phyloP scores from a whole-genome alignment of 2,329 filamentous ascomycete genomes.

The Penicillium sp. region DNA sequence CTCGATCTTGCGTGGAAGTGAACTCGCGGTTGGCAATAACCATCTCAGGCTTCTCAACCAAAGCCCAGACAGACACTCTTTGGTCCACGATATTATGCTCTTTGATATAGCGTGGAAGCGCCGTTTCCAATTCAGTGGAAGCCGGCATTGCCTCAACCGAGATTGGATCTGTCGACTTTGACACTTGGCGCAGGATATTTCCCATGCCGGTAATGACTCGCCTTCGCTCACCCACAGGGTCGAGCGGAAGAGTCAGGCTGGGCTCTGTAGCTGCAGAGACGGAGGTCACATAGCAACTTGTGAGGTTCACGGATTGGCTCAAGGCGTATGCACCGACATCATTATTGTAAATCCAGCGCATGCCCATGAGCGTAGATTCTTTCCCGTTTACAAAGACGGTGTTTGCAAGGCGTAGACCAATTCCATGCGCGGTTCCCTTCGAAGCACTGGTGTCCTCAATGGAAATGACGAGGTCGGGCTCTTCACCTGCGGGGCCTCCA shows the following conservation, averaged over 20 bases:
- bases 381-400: conserved; percentile 44
- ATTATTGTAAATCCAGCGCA: conserved; percentile 31
- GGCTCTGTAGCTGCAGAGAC: conserved; percentile 13
- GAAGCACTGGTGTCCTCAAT: conserved; percentile 10
- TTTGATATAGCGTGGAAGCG: conserved; percentile 40
- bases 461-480: conserved; percentile 34
- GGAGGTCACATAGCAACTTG: conserved; percentile 31
- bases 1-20: conserved; percentile 18
- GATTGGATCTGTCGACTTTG: conserved; percentile 29
- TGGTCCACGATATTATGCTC: conserved; percentile 38
- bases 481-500: conserved; percentile 29
- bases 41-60: conserved; percentile 33
- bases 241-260: conserved; percentile 32
- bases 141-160: conserved; percentile 37
- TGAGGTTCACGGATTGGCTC: conserved; percentile 29
- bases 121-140: conserved; percentile 42
- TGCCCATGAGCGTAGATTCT: conserved; percentile 40
- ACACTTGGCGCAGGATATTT: conserved; percentile 42
- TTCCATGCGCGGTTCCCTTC: conserved; percentile 23
- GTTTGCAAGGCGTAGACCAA: conserved; percentile 43
- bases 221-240: conserved; percentile 37
- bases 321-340: conserved; percentile 21
- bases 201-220: conserved; percentile 43
- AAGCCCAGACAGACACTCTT: conserved; percentile 43
- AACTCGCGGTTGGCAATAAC: conserved; percentile 3